Base-by-base conservation (phyloP, 176 grass and related monocot species). In the Zea luxurians region DNA sequence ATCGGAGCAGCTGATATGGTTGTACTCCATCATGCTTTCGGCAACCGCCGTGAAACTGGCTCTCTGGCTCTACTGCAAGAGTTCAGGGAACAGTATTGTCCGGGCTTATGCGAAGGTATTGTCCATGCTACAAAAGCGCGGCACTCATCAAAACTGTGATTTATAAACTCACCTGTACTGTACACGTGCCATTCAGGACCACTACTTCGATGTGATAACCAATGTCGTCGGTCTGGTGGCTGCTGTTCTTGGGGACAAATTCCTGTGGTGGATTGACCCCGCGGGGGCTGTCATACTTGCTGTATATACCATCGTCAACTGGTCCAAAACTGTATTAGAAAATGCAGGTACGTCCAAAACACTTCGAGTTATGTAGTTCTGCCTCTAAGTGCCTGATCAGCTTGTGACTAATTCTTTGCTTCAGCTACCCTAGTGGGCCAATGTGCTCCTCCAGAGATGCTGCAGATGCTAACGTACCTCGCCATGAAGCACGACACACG, bases 121-220 rank as follows among this genome's bases (percentile, higher is more conserved):
- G 53, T 44, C 18, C 9, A 58, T 49, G 15, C 13, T 73, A 44
- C 9, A 78, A 53, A 16, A 44, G 18, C 34, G 5, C 5, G 20
- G 2, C 17, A 44, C 18, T 4, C 42, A 37, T 47, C 6, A 63
- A 21, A 17, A 2, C 52, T 70, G 53, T 15, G 48, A 27, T 43
- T 74, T 79, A 37, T 79, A 37, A 35, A 70, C 73, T 44, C 37
- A 48, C 7, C 34, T 71, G 11, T 72, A 0, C 34, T 71, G 11
- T 72, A 0, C 57, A 58, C 52, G 61, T 61, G 49, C 10, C 37
- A 38, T 84, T 74, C 79, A 98, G 95, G 95, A 98, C 50, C 91
- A 98, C 21, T 94, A 90, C 15, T 98, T 98, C 17, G 95, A 98
- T 75, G 95, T 98, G 16, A 40, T 98, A 75, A 94, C 95, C 70